phyloP scores from a whole-genome alignment of 2,329 filamentous ascomycete genomes.

The Coniella vitis region DNA sequence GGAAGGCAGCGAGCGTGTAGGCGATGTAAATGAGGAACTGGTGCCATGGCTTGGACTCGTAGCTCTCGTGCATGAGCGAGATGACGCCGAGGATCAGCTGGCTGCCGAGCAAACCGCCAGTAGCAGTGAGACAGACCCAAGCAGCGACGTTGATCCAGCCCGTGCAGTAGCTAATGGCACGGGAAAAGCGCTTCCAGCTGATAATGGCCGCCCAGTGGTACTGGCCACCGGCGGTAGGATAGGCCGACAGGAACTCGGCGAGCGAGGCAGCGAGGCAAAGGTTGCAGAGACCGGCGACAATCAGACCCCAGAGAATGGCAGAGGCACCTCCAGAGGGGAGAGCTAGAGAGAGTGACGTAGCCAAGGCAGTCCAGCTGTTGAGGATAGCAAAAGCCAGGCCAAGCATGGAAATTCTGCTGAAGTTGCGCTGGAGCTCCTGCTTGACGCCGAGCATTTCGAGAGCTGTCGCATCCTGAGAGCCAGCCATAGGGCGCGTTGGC shows the following conservation, averaged over 20 bases:
- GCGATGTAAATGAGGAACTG: conserved; percentile 67
- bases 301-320: conserved; percentile 66
- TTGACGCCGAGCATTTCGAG: conserved; percentile 40
- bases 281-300: conserved; percentile 60
- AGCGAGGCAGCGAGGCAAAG: conserved; percentile 61
- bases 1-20: conserved; percentile 53
- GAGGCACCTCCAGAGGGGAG: conserved; percentile 63
- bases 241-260: conserved; percentile 64
- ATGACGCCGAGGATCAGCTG: conserved; percentile 62
- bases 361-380: conserved; percentile 44
- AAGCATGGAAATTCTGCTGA: conserved; percentile 41
- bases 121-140: conserved; percentile 64
- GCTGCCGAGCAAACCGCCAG: conserved; percentile 60
- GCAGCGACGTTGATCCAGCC: conserved; percentile 70
- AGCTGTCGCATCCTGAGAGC: conserved; percentile 28
- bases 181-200: conserved; percentile 52
- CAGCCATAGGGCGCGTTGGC: not conserved
- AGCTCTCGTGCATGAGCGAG: conserved; percentile 51
- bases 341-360: conserved; percentile 39
- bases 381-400: conserved; percentile 43
- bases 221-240: conserved; percentile 52
- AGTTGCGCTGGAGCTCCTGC: conserved; percentile 43
- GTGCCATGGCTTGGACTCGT: conserved; percentile 56
- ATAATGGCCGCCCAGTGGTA: conserved; percentile 69
- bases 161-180: conserved; percentile 60